Evolutionary conservation across 179 eudicot genomes (phyloP), one percentile per base, ranked within the genome.

Genomic region (Silene noctiflora): DNA sequence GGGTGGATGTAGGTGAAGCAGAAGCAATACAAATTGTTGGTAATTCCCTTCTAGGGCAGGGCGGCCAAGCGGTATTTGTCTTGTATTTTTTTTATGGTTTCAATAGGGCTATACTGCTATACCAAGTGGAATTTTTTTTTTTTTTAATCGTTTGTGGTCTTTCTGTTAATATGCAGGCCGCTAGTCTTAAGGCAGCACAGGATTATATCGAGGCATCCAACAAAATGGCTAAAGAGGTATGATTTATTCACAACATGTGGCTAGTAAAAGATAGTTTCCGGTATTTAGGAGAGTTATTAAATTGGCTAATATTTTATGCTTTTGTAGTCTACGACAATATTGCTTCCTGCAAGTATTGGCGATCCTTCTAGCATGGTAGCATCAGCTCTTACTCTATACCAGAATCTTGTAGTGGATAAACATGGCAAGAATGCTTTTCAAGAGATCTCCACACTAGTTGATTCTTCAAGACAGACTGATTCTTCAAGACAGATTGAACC

Each of bases 121-220:
- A 33, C 39, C 39, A 33, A 4, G 39, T 33, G 39, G 39, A 33
- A 33, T 33, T 33, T 29, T 25, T 25, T 25, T 25, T 29, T 29
- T 29, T 29, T 29, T 22, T 25, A 14, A 27, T 16, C 19, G 24
- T 56, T 10, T n/a, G 51, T n/a, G 51, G 10, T 21, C 58, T 58
- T 68, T 24, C 39, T 72, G 11, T 55, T 4, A 25, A 78, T 84
- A 78, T 78, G 79, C 88, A 95, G 99, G 97, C 99, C 22, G 97
- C 96, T 59, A 88, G 91, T 67, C 82, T 96, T 55, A 91, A 91
- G 79, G 75, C 91, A 84, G 98, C 99, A 4, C 96, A 91, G 78
- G 96, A 91, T 61, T 96, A 91, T 80, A 79, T 96, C 44, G 83
- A 88, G 25, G 98, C 98, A 39, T 96, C 89, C 46, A 75, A 89